phyloP scores from a whole-genome alignment of 768 basidiomycete species.

The Steccherinum ochraceum region DNA sequence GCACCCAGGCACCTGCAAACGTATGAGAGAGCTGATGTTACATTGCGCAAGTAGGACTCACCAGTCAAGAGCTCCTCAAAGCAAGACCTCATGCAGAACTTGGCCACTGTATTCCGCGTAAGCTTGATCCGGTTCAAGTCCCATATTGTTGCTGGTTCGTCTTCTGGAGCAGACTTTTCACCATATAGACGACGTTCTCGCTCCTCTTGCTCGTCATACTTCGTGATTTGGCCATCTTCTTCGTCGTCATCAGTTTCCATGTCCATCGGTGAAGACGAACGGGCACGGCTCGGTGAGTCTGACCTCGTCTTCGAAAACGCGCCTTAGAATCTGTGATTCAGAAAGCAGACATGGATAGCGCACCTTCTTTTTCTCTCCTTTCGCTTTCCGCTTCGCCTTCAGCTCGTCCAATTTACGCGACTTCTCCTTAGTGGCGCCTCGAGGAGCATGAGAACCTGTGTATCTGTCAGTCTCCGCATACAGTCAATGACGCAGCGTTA shows the following conservation, averaged over 20 bases:
- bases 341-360: conserved; percentile 19
- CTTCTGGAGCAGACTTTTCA: conserved; percentile 31
- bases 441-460: conserved; percentile 65
- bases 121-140: conserved; percentile 61
- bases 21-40: not conserved
- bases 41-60: conserved; percentile 23
- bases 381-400: conserved; percentile 81
- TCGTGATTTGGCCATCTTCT: conserved; percentile 70
- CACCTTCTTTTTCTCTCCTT: conserved; percentile 84
- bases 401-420: conserved; percentile 74
- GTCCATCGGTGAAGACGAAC: conserved; percentile 77
- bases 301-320: conserved; percentile 20
- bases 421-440: conserved; percentile 79
- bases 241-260: conserved; percentile 82
- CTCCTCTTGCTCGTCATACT: conserved; percentile 70
- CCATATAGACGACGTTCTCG: conserved; percentile 46
- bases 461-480: not conserved
- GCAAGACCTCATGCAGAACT: conserved; percentile 69
- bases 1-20: conserved; percentile 72
- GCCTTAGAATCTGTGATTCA: not conserved
- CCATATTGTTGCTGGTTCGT: conserved; percentile 43
- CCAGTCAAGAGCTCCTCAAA: conserved; percentile 83
- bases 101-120: conserved; percentile 65
- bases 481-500: too few relatives aligned
- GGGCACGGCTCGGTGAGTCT: conserved; percentile 59